Evolutionary conservation across 108 stramenopile species (phyloP), one percentile per base, ranked within the genome.

Genomic region (Discostella stelligeroides): DNA sequence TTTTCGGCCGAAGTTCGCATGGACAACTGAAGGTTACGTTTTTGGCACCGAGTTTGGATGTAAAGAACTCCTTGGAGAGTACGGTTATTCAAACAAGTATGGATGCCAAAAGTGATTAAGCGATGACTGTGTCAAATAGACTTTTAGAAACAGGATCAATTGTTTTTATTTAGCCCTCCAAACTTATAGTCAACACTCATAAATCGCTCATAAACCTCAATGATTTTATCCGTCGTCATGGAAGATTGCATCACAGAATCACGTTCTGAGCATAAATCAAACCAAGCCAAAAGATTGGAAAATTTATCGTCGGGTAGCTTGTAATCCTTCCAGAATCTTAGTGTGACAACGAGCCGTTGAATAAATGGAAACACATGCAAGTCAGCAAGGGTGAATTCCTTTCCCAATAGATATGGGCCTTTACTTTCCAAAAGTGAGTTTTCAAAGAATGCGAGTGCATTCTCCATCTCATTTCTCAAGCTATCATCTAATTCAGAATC

Each of bases 1-100:
- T 92, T 81, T 92, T 82, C 67, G 91, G 91, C n/a, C 63, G 84
- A 64, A 86, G 91, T 14, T 46, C 43, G 10, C 74, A 77, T 1
- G 63, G 75, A 20, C 85, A 89, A 68, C 63, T 86, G 63, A 80
- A 86, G 14, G 66, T 92, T 8, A 79, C 86, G 1, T 45, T 90
- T 41, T 27, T 92, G 53, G 68, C 75, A 40, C 66, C 77, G 9
- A 43, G 62, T 24, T 43, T 23, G 14, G 38, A 60, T 48, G 57
- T 66, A 10, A 86, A 84, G 47, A 75, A 86, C 47, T 66, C 64
- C 42, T 80, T 87, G 29, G 84, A 87, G 56, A 72, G 77, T 66
- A 79, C 79, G 23, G 77, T 87, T 21, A 10, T 83, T 39, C 57
- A 56, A 50, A 66, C 80, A 51, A 80, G 79, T 60, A 80, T 43